Percentiles rank a stretch among this genome's conserved stretches.
These are phyloP conservation scores for Penstemon newberryi DNA, from an alignment of 257 asterid species.

Conservation along the genomic window DNA sequence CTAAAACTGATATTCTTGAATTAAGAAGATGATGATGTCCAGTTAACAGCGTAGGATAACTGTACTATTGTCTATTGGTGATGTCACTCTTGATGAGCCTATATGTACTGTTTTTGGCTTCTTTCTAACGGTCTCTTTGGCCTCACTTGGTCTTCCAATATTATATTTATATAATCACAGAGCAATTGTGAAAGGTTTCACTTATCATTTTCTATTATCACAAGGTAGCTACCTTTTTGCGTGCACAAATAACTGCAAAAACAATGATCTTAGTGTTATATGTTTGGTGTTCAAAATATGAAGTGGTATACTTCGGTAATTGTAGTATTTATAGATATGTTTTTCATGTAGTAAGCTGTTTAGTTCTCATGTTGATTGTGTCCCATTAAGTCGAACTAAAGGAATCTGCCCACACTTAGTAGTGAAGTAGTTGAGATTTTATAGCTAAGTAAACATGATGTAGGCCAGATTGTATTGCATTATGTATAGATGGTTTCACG, in stretches of 20 bases:
- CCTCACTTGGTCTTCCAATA: neutral
- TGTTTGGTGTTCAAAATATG: neutral
- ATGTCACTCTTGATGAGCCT: neutral
- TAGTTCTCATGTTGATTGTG: neutral
- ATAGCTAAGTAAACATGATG: neutral
- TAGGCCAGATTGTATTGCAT: neutral
- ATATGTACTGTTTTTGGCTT: neutral
- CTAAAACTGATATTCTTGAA: too few species aligned
- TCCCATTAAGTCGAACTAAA: neutral
- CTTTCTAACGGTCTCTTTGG: conserved; percentile 5
- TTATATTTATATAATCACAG: too few species aligned
- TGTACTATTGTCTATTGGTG: neutral
- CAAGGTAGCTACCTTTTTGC: neutral
- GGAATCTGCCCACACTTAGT: neutral
- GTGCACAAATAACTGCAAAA: neutral
- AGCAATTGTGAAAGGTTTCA: neutral
- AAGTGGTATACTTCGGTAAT: neutral
- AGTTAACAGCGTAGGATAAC: neutral
- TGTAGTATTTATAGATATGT: neutral
- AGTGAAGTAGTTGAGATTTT: neutral
- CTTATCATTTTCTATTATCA: too few species aligned
- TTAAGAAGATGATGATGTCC: neutral
- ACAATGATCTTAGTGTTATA: neutral
- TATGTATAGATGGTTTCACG: conserved; percentile 12
- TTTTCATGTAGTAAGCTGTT: neutral